These are phyloP conservation scores for Cytospora leucostoma DNA, from an alignment of 2,329 filamentous ascomycete genomes.

Conservation along the genomic window DNA sequence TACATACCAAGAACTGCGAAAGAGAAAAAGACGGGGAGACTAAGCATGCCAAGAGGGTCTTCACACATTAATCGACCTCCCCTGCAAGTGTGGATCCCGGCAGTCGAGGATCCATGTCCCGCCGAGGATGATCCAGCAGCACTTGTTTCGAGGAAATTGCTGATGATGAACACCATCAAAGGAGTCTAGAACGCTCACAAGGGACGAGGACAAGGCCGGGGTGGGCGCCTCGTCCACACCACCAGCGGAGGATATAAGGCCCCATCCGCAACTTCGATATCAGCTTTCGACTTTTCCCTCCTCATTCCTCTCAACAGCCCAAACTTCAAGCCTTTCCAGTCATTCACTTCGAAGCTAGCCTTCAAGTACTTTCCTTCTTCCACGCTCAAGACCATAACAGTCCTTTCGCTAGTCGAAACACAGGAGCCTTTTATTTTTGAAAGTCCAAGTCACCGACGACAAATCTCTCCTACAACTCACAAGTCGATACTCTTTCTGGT, in stretches of 20 bases:
- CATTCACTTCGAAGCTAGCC: constrained; percentile 27
- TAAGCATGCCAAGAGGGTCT: constrained; percentile 9
- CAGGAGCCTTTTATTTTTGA: constrained; percentile 10
- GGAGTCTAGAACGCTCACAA: constrained; percentile 1
- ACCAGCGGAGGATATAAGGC: constrained; percentile 17
- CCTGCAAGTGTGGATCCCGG: constrained; percentile 7
- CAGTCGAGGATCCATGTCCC: constrained; percentile 17
- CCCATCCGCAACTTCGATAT: not conserved
- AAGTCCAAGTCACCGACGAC: not conserved
- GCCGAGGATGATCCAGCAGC: constrained; percentile 9
- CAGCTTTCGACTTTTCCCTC: not conserved
- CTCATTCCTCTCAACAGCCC: constrained; percentile 25
- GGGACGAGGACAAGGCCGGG: not conserved
- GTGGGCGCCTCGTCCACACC: not conserved
- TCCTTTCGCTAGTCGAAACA: constrained; percentile 28
- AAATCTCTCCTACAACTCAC: not conserved
- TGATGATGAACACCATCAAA: not conserved
- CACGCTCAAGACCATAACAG: constrained; percentile 18
- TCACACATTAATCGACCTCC: constrained; percentile 5
- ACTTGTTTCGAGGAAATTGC: constrained; percentile 28
- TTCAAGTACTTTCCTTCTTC: constrained; percentile 26
- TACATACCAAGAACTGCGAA: not conserved
- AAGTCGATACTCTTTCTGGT: not conserved
- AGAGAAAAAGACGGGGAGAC: not conserved
- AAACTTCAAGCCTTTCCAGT: constrained; percentile 22